Base-by-base conservation (phyloP, 768 basidiomycete genomes). In the Serendipita sp. region DNA sequence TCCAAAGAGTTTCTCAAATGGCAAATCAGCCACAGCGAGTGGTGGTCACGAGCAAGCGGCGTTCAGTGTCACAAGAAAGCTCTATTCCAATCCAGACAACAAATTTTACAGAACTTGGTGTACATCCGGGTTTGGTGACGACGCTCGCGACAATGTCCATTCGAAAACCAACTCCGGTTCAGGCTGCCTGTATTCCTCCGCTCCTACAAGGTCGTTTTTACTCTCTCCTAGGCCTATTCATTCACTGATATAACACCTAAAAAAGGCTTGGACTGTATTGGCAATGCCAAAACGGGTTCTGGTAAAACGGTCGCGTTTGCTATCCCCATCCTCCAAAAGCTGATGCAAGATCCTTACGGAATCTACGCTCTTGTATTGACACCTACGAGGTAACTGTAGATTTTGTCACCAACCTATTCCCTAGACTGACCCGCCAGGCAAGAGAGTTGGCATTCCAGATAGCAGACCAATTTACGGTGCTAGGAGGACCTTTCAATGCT, bases 251-350 rank as follows among this genome's bases (percentile, higher is more conserved):
- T 5, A 56, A 46, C 66, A 36, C 48, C 45, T 11, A 2, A 30
- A 32, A 8, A 10, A 32, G 95, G 95, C 44, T 82, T 86, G 71
- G 95, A 99, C 74, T 97, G 94, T 73, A 91, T 99, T 66, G 96
- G 96, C 8, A 93, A 95, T 68, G 93, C 96, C 0, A 94, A 97
- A 76, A 99, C 96, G 0, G 96, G 96, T 63, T 93, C 91, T 1
- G 95, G 95, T 70, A 99, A 99, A 76, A 99, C 96, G 0, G 84
- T 99, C 66, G 94, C 96, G 0, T 99, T 99, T 69, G 96, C 95
- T 0, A 75, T 97, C 3, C 96, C 96, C 3, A 97, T 98, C 65
- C 77, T 98, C 4, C 92, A 99, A 73, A 83, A 83, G 69, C 79
- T 99, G 36, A 84, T 88, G 0, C 76, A 79, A 3, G 95, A 98